Evolutionary conservation across 208 protist species (phyloP).

Genomic region (Leishmania guyanensis): DNA sequence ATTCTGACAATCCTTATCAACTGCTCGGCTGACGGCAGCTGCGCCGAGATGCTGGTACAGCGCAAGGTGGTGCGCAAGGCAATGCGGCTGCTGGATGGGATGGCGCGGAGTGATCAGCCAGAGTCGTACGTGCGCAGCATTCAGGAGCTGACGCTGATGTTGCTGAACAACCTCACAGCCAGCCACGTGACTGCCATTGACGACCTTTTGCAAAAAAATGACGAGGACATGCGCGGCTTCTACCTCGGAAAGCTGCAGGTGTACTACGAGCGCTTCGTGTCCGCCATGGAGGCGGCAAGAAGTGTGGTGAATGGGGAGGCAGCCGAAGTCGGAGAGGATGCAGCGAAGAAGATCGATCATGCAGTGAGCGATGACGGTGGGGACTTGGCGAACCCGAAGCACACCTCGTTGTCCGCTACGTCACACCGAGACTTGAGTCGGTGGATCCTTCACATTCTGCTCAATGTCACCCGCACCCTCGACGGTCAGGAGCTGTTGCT

Average conservation of each 20-base stretch:
- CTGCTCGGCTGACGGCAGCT: slow-evolving; percentile 69
- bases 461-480: slow-evolving; percentile 75
- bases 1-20: slow-evolving; percentile 84
- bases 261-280: slow-evolving; percentile 48
- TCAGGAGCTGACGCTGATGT: slow-evolving; percentile 84
- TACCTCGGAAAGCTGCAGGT: slow-evolving; percentile 75
- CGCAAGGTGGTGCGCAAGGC: slow-evolving; percentile 66
- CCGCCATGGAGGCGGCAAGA: slow-evolving; percentile 13
- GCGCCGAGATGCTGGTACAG: slow-evolving; percentile 72
- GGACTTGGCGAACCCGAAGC: background rate
- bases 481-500: slow-evolving; percentile 77
- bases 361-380: background rate
- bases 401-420: background rate
- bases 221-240: slow-evolving; percentile 85
- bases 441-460: slow-evolving; percentile 82
- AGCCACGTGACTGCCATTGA: slow-evolving; percentile 76
- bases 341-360: background rate
- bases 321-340: background rate
- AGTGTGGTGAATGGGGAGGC: background rate
- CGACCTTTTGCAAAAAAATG: slow-evolving; percentile 73
- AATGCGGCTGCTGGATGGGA: slow-evolving; percentile 78
- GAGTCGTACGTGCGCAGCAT: slow-evolving; percentile 43
- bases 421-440: slow-evolving; percentile 55
- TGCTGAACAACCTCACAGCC: slow-evolving; percentile 84
- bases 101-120: slow-evolving; percentile 46